Base-by-base conservation (phyloP, 805 yeast species). In the Cyberlindnera maritima region DNA sequence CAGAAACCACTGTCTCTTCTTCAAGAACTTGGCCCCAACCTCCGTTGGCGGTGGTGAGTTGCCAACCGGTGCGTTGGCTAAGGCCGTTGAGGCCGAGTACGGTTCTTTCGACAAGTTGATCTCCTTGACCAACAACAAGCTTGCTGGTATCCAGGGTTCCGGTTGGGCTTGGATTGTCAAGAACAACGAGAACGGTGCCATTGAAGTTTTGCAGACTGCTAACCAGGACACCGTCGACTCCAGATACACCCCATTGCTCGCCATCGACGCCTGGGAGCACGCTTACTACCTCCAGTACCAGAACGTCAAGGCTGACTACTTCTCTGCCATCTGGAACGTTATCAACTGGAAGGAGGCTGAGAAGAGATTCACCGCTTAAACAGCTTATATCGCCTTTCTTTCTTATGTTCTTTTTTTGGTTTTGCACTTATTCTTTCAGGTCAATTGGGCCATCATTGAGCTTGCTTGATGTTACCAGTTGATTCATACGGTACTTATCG, bases 261-360 rank as follows among this genome's bases (percentile, higher is more conserved):
- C 96, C 45, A 86, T 89, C 64, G 97, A 89, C 61, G 96, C 96
- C 50, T 89, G 97, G 97, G 97, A 89, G 71, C 97, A 89, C 64
- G 96, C 97, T 46, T 89, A 89, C 77, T 89, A 89, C 77, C 76
- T 90, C 69, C 96, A 89, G 70, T 89, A 89, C 76, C 84, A 87
- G 73, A 89, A 89, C 73, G 90, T 84, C 65, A 89, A 90, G 77
- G 95, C 68, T 38, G 96, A 89, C 64, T 89, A 90, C 74, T 89
- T 90, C 80, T 83, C 86, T 70, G 92, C 95, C 53, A 86, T 89
- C 70, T 89, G 97, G 97, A 85, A 86, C 62, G 96, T 89, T 37
- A 79, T 90, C 69, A 88, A 89, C 80, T 89, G 97, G 97, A 76
- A 83, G 67, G 95, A 84, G 69, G 97, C 96, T 46, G 88, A 81